Evolutionary conservation across 2,329 filamentous ascomycete genomes (phyloP).

Genomic region (Xylariaceae sp.): DNA sequence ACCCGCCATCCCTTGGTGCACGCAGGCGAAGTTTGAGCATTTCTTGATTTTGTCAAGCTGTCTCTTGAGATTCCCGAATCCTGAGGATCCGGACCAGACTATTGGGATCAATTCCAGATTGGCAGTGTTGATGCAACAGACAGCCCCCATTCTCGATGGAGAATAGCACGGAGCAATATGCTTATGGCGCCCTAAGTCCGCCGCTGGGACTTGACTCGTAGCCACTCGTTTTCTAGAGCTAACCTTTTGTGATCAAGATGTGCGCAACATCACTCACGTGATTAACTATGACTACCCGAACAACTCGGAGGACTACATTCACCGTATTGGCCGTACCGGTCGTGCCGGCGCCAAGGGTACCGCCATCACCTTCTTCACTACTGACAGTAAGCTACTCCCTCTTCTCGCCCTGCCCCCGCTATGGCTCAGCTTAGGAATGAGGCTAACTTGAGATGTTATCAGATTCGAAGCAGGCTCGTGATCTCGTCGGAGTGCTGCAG

Average conservation of each 20-base stretch:
- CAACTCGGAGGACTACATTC: slow-evolving; percentile 98
- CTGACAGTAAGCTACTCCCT: slow-evolving; percentile 75
- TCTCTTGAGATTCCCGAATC: slow-evolving; percentile 53
- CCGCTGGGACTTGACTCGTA: slow-evolving; percentile 60
- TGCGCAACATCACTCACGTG: slow-evolving; percentile 99
- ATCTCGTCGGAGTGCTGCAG: slow-evolving; percentile 84
- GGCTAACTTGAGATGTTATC: slow-evolving; percentile 34
- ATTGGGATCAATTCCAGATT: slow-evolving; percentile 46
- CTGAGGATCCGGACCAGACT: slow-evolving; percentile 50
- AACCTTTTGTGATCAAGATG: slow-evolving; percentile 80
- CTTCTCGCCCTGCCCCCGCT: background rate
- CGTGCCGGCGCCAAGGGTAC: slow-evolving; percentile 92
- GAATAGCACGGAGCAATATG: slow-evolving; percentile 48
- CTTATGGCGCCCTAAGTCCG: slow-evolving; percentile 42
- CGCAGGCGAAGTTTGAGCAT: slow-evolving; percentile 66
- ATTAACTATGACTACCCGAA: slow-evolving; percentile 99
- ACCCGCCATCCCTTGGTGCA: slow-evolving; percentile 61
- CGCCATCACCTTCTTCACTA: slow-evolving; percentile 97
- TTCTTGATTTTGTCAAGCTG: slow-evolving; percentile 72
- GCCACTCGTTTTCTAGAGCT: slow-evolving; percentile 60
- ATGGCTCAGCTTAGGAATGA: background rate
- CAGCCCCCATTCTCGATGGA: slow-evolving; percentile 54
- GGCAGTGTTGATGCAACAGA: slow-evolving; percentile 55
- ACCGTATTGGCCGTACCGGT: slow-evolving; percentile 92
- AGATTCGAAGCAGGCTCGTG: slow-evolving; percentile 94